Conservation (phyloP, 169 alveolate species). For the Babesia gibsoni region DNA sequence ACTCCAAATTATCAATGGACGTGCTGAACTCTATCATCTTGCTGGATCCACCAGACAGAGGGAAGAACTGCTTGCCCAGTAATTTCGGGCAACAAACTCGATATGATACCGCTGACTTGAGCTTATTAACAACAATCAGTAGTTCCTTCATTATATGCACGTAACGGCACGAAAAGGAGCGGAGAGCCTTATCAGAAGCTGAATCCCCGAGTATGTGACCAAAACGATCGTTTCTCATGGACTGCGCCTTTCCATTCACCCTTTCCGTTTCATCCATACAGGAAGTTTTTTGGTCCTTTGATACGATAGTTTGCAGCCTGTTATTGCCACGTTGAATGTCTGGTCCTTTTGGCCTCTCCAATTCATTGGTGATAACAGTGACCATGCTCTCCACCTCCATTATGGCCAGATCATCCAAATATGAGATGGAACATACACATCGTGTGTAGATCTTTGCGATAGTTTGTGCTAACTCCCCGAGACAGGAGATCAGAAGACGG, state of each 20-base stretch:
- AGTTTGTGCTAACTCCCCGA: constrained; percentile 5
- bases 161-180: background rate
- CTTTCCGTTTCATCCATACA: too few relatives aligned
- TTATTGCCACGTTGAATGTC: too few relatives aligned
- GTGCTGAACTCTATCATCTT: constrained; percentile 39
- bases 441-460: constrained; percentile 2
- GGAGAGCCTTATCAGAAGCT: background rate
- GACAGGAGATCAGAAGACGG: constrained; percentile 3
- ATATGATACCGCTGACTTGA: constrained; percentile 40
- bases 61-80: constrained; percentile 29
- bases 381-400: background rate
- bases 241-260: too few relatives aligned
- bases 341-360: background rate
- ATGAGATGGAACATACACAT: background rate
- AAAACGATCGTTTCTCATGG: too few relatives aligned
- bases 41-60: constrained; percentile 52
- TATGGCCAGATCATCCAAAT: background rate
- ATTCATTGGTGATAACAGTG: background rate
- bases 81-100: constrained; percentile 62
- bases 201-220: background rate
- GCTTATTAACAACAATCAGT: background rate
- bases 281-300: too few relatives aligned
- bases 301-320: too few relatives aligned
- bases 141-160: constrained; percentile 3
- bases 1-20: background rate